Evolutionary conservation across 805 yeast species (phyloP), one percentile per base, ranked within the genome.

Genomic region (Wickerhamiella allomyrinae): DNA sequence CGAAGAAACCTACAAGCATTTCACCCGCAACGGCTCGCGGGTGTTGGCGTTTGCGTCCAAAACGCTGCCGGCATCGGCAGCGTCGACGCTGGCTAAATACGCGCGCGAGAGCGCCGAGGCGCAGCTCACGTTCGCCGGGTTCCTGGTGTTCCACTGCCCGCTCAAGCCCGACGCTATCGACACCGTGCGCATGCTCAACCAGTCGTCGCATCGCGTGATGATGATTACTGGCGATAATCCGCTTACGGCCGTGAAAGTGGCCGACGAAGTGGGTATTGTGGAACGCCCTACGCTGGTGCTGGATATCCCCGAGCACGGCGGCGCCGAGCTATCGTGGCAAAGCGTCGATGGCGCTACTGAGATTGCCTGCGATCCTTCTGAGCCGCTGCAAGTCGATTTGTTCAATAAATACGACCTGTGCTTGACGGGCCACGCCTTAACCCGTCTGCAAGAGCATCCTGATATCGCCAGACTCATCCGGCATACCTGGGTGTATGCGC

Each of bases 191-290:
- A 89, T 86, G 96, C 71, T 91, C 62, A 89, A 85, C 62, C 94
- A 85, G 57, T 86, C 96, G 1, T 76, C 89, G 42, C 98, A 91
- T 61, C 85, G 98, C 59, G 83, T 85, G 59, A 76, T 91, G 34
- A 91, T 91, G 98, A 91, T 91, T 53, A 91, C 98, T 39, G 98
- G 98, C 70, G 98, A 91, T 64, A 91, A 89, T 62, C 96, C 98
- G 31, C 73, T 91, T 57, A 91, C 98, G 51, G 98, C 98, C 24
- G 91, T 91, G 47, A 96, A 89, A 59, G 98, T 91, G 53, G 97
- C 97, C 19, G 77, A 78, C 53, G 94, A 85, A 62, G 97, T 91
- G 46, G 79, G 69, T 15, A 91, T 91, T 56, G 79, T 86, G 46
- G 81, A 80, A 40, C 77, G 85, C 52, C 85, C 80, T 41, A 83